Evolutionary conservation across 495 filamentous ascomycete genomes (phyloP), one percentile per base, ranked within the genome.

Genomic region (Cercophora newfieldiana): DNA sequence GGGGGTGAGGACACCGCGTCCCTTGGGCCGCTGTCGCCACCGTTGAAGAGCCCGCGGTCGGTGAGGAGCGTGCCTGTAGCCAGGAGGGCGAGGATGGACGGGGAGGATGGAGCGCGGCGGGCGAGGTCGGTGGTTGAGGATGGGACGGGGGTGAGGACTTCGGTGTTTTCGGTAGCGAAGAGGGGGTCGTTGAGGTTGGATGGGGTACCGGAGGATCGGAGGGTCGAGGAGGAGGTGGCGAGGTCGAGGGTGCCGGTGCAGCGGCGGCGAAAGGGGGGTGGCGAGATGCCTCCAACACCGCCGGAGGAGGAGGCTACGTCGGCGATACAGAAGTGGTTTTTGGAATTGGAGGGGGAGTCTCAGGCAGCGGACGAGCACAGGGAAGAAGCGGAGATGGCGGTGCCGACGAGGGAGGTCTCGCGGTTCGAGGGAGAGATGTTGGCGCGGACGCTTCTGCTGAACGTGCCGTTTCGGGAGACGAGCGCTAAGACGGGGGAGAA

Each of bases 401-500:
- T 37, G 18, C 24, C 65, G 19, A 66, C 47, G 37, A 49, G 71
- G 22, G 54, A 72, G 50, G 71, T 73, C 1, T 69, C 66, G 25
- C 19, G 49, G 28, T 26, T 66, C 14, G 71, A 73, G 24, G 71
- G 68, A 3, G 66, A 67, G 58, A 54, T 58, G 37, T 24, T 70
- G 28, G 64, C 71, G 8, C 61, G 64, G 12, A 14, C 25, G 19
- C 62, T 71, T n/a, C 28, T 64, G 30, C 58, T 73, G 24, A 55
- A 51, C 18, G 48, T 71, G 7, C 69, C 71, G 6, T 69, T 71
- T 26, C 66, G 59, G 59, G 71, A 73, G 65, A 71, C 68, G 19
- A 71, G 69, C 64, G 68, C 71, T 24, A 69, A 67, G 59, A 71
- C 71, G 51, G 71, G 71, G 1, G 64, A 71, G 53, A 66, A 68